Percentiles rank a stretch among this genome's conserved stretches.
Conservation (phyloP, 805 yeast genomes). For the Candida arabinofermentans region DNA sequence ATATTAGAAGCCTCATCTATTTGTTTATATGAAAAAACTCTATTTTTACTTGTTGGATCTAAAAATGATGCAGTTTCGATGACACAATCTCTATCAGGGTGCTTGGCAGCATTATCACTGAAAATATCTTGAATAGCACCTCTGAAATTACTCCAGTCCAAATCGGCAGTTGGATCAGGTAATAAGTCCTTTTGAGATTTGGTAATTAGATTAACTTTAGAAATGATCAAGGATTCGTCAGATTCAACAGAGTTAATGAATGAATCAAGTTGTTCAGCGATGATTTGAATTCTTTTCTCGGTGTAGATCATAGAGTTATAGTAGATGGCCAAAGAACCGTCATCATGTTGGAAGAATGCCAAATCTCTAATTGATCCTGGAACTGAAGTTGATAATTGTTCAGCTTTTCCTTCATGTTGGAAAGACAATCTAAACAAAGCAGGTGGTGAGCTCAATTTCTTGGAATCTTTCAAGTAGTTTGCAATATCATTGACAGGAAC, state of each 20-base stretch:
- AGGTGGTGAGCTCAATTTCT: slow-evolving; percentile 54
- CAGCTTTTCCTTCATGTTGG: slow-evolving; percentile 39
- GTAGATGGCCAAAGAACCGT: slow-evolving; percentile 39
- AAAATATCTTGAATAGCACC: slow-evolving; percentile 98
- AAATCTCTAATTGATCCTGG: slow-evolving; percentile 61
- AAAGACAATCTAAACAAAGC: slow-evolving; percentile 59
- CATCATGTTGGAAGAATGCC: slow-evolving; percentile 45
- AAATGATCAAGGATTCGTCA: slow-evolving; percentile 41
- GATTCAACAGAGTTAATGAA: slow-evolving; percentile 39
- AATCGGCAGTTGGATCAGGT: slow-evolving; percentile 84
- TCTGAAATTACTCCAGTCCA: slow-evolving; percentile 87
- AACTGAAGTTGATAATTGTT: slow-evolving; percentile 43
- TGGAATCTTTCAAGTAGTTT: slow-evolving; percentile 41
- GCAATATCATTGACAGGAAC: slow-evolving; percentile 57
- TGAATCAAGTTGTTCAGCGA: slow-evolving; percentile 69
- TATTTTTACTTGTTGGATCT: slow-evolving; percentile 48
- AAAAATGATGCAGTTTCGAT: slow-evolving; percentile 81
- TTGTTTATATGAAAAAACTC: slow-evolving; percentile 79
- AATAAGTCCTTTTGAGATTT: slow-evolving; percentile 52
- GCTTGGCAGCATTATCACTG: slow-evolving; percentile 74
- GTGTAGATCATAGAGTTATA: slow-evolving; percentile 78
- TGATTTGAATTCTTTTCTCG: slow-evolving; percentile 58
- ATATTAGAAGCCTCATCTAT: slow-evolving; percentile 91
- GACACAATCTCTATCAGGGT: slow-evolving; percentile 87
- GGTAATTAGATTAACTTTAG: slow-evolving; percentile 67